These are phyloP conservation scores for Pisolithus tinctorius DNA, from an alignment of 768 basidiomycete species.

Conservation along the genomic window DNA sequence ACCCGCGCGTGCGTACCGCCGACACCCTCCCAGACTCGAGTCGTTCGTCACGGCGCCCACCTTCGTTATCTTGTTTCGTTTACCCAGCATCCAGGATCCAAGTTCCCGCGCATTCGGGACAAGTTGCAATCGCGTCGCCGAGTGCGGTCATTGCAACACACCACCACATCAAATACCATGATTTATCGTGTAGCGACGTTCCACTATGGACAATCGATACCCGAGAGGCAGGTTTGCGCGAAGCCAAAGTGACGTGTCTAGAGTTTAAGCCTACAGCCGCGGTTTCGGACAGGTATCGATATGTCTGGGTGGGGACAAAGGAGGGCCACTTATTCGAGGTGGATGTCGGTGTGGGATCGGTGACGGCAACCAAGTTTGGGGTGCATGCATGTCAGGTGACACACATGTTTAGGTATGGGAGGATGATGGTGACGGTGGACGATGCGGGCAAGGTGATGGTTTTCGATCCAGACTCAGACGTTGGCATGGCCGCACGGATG, in stretches of 20 bases:
- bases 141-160: conserved; percentile 50
- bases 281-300: conserved; percentile 47
- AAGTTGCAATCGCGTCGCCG: conserved; percentile 50
- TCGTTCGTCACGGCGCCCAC: conserved; percentile 53
- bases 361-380: conserved; percentile 51
- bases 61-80: conserved; percentile 24
- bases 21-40: conserved; percentile 65
- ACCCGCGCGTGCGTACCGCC: conserved; percentile 35
- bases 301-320: conserved; percentile 85
- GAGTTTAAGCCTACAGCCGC: conserved; percentile 58
- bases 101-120: conserved; percentile 47
- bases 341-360: conserved; percentile 55
- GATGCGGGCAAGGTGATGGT: conserved; percentile 79
- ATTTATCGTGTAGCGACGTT: conserved; percentile 41
- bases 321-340: conserved; percentile 85
- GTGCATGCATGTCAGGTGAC: conserved; percentile 64
- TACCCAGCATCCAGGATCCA: conserved; percentile 46
- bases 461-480: conserved; percentile 53
- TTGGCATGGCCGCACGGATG: conserved; percentile 13
- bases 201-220: conserved; percentile 51
- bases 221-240: conserved; percentile 57
- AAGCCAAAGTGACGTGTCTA: conserved; percentile 66
- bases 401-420: conserved; percentile 66
- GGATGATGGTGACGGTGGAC: conserved; percentile 75
- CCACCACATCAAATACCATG: conserved; percentile 59